phyloP scores from a whole-genome alignment of 305 asterid genomes.

The Striga hermonthica region DNA sequence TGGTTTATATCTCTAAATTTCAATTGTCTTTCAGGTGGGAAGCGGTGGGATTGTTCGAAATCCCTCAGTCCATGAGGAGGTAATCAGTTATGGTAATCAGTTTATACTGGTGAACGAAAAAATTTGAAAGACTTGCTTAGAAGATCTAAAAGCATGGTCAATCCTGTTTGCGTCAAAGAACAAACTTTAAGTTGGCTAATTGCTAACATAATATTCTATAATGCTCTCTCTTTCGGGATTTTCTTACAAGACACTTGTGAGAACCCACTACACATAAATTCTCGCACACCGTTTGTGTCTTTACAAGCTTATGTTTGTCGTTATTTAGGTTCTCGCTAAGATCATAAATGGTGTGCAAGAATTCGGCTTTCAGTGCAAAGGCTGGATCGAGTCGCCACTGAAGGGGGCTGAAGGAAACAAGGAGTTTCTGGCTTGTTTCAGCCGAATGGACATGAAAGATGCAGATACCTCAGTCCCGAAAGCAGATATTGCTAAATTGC shows the following conservation, averaged over 20 bases:
- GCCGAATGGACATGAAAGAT: constrained; percentile 35
- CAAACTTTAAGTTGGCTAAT: not conserved
- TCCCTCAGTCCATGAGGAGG: constrained; percentile 81
- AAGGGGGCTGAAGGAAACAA: constrained; percentile 92
- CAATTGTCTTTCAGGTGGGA: constrained; percentile 58
- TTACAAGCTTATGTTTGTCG: not conserved
- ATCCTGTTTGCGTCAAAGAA: not conserved
- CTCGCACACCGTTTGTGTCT: too few relatives aligned
- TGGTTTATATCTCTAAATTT: constrained; percentile 8
- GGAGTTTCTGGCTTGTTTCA: constrained; percentile 80
- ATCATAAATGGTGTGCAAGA: constrained; percentile 74
- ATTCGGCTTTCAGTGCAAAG: constrained; percentile 65
- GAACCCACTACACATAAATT: too few relatives aligned
- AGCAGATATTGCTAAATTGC: constrained; percentile 37
- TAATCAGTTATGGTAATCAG: constrained; percentile 31
- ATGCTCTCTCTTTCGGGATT: too few relatives aligned
- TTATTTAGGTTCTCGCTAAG: constrained; percentile 61
- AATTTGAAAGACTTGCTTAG: not conserved
- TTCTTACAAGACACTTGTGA: too few relatives aligned
- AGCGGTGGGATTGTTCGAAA: constrained; percentile 91
- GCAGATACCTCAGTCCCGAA: constrained; percentile 27
- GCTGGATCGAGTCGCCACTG: constrained; percentile 88
- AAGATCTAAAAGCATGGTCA: not conserved
- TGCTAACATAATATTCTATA: not conserved
- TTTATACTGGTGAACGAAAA: not conserved